Evolutionary conservation across 805 yeast species (phyloP).

Genomic region (Yarrowia osloensis): DNA sequence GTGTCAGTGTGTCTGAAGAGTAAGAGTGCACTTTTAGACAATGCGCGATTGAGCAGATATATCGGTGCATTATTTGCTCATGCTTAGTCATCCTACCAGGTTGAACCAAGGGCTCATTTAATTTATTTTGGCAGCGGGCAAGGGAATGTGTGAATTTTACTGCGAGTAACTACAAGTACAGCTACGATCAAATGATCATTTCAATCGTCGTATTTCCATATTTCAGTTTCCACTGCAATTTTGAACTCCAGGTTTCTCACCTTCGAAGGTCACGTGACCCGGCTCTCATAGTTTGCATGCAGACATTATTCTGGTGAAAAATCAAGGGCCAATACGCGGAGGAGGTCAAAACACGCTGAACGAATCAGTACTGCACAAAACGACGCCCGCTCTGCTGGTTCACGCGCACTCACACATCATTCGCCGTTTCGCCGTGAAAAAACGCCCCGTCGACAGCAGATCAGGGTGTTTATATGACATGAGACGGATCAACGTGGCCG

Average conservation of each 20-base stretch:
- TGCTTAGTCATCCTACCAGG: conserved; percentile 1
- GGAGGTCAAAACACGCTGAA: conserved; percentile 4
- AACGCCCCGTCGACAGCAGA: not conserved
- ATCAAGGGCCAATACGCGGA: conserved; percentile 8
- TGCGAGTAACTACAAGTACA: no score
- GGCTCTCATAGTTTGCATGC: conserved; percentile 2
- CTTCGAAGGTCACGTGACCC: conserved; percentile 10
- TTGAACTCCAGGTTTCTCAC: no score
- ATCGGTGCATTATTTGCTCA: not conserved
- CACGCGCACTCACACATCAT: not conserved
- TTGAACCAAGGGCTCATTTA: no score
- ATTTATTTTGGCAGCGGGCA: no score
- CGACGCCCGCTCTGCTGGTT: not conserved
- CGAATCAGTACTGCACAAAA: not conserved
- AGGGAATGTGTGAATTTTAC: no score
- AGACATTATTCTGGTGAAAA: conserved; percentile 12
- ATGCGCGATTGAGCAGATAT: conserved; percentile 10
- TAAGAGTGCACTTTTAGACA: not conserved
- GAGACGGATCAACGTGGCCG: conserved; percentile 26
- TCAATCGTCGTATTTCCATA: no score
- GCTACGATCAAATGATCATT: no score
- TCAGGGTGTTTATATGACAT: conserved; percentile 16
- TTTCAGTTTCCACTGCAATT: no score
- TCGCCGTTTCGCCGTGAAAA: not conserved
- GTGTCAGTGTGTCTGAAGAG: not conserved